A percentile compares a stretch with the other conserved stretches of the same genome.
phyloP scores from a whole-genome alignment of 1,284 basidiomycete species.

The Wallemia hederae region DNA sequence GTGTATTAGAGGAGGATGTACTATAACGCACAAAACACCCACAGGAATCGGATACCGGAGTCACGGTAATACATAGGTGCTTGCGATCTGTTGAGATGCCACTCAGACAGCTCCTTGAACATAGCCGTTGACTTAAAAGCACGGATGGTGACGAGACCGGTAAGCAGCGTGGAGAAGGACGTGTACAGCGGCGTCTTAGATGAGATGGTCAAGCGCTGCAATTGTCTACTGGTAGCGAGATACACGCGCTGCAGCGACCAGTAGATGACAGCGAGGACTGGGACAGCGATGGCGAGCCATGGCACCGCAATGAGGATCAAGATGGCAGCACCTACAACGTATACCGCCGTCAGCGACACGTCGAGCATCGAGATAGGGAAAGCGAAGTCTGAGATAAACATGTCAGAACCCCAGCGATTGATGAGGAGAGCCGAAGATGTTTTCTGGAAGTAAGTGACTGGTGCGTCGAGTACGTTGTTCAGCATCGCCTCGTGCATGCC shows the following conservation, averaged over 20 bases:
- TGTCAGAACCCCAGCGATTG: slow-evolving; percentile 4
- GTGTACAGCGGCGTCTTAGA: slow-evolving; percentile 12
- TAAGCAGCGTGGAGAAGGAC: slow-evolving; percentile 9
- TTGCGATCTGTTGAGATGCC: slow-evolving; percentile 10
- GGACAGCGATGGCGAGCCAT: slow-evolving; percentile 5
- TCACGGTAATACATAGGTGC: slow-evolving; percentile 11
- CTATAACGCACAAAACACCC: background rate
- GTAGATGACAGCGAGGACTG: slow-evolving; percentile 1
- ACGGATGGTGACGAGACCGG: slow-evolving; percentile 11
- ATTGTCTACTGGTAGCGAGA: slow-evolving; percentile 4
- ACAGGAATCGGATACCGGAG: slow-evolving; percentile 11
- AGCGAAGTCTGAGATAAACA: slow-evolving; percentile 7
- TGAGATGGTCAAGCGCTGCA: slow-evolving; percentile 9
- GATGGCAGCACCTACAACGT: slow-evolving; percentile 7
- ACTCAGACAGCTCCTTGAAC: slow-evolving; percentile 7
- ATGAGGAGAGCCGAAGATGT: slow-evolving; percentile 4
- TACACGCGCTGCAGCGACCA: slow-evolving; percentile 6
- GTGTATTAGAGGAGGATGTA: background rate
- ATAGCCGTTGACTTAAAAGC: slow-evolving; percentile 8
- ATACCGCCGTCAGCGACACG: background rate
- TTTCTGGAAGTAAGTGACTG: slow-evolving; percentile 8
- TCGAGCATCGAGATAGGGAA: slow-evolving; percentile 8
- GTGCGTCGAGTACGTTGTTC: slow-evolving; percentile 3
- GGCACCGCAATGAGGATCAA: slow-evolving; percentile 8
- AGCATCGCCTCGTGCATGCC: slow-evolving; percentile 5